A percentile compares a stretch with the other conserved stretches of the same genome.
Evolutionary conservation across 805 yeast species (phyloP).

Genomic region (Zygotorulaspora sp.): DNA sequence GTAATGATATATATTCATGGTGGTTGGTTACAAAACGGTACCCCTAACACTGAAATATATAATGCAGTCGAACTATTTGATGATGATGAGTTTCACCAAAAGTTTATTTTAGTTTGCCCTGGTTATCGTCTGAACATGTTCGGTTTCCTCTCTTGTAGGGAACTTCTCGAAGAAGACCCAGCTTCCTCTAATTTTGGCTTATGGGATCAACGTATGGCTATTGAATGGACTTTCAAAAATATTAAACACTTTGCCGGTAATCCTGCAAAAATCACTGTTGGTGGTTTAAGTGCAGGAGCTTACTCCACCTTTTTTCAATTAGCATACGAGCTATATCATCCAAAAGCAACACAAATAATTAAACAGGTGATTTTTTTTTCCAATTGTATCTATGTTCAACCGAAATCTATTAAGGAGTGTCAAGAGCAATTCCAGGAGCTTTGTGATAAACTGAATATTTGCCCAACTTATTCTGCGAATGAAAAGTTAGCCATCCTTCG

Average conservation of each 20-base stretch:
- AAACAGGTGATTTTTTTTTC: constrained; percentile 37
- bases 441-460: constrained; percentile 25
- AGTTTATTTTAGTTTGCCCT: constrained; percentile 37
- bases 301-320: constrained; percentile 41
- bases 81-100: constrained; percentile 27
- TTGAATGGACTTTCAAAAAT: constrained; percentile 44
- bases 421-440: constrained; percentile 39
- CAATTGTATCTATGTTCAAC: constrained; percentile 38
- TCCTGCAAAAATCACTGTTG: constrained; percentile 38
- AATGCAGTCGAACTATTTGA: constrained; percentile 28
- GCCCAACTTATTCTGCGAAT: constrained; percentile 8
- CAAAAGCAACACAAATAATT: constrained; percentile 38
- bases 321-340: constrained; percentile 41
- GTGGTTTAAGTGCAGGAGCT: constrained; percentile 48
- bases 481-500: constrained; percentile 26
- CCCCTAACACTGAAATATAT: constrained; percentile 26
- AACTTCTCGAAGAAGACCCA: constrained; percentile 35
- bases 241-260: constrained; percentile 47
- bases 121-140: constrained; percentile 41
- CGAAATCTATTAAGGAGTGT: constrained; percentile 37
- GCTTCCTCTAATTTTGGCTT: constrained; percentile 40
- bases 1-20: constrained; percentile 41
- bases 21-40: constrained; percentile 40
- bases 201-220: constrained; percentile 45
- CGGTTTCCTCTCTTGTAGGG: constrained; percentile 38